Evolutionary conservation across 257 asterid genomes (phyloP).

Genomic region (Gentiana macrophylla): DNA sequence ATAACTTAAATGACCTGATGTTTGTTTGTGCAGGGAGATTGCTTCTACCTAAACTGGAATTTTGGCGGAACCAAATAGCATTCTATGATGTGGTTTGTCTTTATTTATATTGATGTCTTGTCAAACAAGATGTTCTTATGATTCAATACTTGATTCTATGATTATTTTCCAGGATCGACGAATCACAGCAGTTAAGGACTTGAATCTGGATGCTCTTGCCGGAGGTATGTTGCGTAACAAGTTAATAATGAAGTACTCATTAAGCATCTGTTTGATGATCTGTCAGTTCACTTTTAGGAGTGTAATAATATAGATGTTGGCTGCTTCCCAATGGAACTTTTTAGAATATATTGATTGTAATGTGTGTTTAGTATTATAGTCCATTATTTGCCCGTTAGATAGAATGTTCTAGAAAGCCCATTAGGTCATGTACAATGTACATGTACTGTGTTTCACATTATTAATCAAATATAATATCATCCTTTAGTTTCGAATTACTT

Average conservation of each 20-base stretch:
- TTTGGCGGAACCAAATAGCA: constrained; percentile 68
- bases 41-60: constrained; percentile 54
- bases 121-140: not conserved
- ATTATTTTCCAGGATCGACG: constrained; percentile 38
- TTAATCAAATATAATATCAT: too few species aligned
- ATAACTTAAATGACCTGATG: not conserved
- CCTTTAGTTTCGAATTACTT: not conserved
- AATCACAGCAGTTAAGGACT: constrained; percentile 33
- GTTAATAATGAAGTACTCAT: not conserved
- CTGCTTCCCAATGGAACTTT: not conserved
- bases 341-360: not conserved
- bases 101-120: not conserved
- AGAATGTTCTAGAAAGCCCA: too few species aligned
- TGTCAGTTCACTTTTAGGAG: not conserved
- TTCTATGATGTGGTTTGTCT: constrained; percentile 48
- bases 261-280: not conserved
- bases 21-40: constrained; percentile 46
- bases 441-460: too few species aligned
- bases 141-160: not conserved
- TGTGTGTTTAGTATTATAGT: not conserved
- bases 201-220: constrained; percentile 11
- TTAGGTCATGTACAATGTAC: too few species aligned
- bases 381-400: too few species aligned
- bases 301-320: not conserved
- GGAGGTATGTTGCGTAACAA: constrained; percentile 18